Percentiles rank a stretch among this genome's conserved stretches.
phyloP scores from a whole-genome alignment of 768 basidiomycete species.

The Sporobolomyces roseus region DNA sequence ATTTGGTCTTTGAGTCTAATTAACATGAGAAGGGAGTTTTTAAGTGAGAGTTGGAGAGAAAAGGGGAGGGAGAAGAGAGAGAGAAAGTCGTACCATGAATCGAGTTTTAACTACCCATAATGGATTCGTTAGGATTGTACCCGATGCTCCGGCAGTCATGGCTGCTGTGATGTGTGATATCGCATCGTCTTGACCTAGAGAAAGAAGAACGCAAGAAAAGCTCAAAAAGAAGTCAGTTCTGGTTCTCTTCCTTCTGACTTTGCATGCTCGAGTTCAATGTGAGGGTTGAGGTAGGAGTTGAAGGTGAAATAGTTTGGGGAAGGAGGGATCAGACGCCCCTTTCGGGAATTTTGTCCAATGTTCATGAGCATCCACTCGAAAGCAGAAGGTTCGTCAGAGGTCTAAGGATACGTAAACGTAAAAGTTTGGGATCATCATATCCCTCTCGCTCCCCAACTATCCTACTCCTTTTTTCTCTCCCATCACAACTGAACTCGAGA shows the following conservation, averaged over 20 bases:
- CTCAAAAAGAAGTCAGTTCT: background rate
- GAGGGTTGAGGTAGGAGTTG: background rate
- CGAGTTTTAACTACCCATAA: constrained; percentile 99
- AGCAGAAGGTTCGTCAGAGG: constrained; percentile 44
- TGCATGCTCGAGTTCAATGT: background rate
- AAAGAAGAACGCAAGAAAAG: background rate
- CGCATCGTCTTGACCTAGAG: constrained; percentile 30
- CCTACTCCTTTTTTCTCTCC: background rate
- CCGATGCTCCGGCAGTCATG: constrained; percentile 89
- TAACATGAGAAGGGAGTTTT: background rate
- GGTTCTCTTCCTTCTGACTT: background rate
- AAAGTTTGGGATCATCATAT: constrained; percentile 30
- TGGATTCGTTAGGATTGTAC: constrained; percentile 90
- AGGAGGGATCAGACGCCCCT: constrained; percentile 40
- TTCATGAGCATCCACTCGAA: constrained; percentile 34
- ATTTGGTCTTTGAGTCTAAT: constrained; percentile 20
- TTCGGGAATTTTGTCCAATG: constrained; percentile 34
- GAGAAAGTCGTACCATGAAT: constrained; percentile 71
- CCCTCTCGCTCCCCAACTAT: constrained; percentile 5
- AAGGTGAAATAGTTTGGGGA: background rate
- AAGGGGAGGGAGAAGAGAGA: background rate
- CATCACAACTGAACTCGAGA: background rate
- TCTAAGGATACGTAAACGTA: constrained; percentile 41
- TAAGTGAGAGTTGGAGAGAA: background rate
- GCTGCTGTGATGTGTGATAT: constrained; percentile 76